Base-by-base conservation (phyloP, 2,329 filamentous ascomycete genomes). In the Fusarium falciforme region DNA sequence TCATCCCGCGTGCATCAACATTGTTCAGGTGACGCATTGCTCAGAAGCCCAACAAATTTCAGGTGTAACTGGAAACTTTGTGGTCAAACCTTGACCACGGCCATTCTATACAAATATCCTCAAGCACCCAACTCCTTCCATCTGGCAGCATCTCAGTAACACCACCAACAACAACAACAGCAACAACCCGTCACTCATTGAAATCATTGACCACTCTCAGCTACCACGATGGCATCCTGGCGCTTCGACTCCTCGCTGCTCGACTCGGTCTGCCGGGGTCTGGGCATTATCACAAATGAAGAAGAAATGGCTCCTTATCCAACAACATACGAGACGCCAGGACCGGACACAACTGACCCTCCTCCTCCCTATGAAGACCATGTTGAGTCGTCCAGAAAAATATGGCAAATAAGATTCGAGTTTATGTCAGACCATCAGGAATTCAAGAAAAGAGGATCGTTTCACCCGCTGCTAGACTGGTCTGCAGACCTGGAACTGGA, bases 401-500 rank as follows among this genome's bases (percentile, higher is more conserved):
- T 7, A 42, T 42, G 40, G 40, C 6, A 4, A 14, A 42, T 42
- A 42, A 8, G 6, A 20, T 42, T 42, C 40, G 6, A 7, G 0
- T 22, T 42, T 8, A 5, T 4, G 12, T 42, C 40, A 7, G 40
- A 42, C 11, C 2, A 0, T 22, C n/a, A 42, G 6, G 11, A 8
- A 42, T 4, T 42, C 40, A 22, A 42, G n/a, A 42, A 20, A 8
- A 3, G 11, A 42, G 20, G n/a, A 42, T 42, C 5, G 0, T 1
- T 7, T 42, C n/a, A 4, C 40, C 6, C 40, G n/a, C 40, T 22
- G 11, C n/a, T 42, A 8, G 40, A 57, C 82, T 62, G 42, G 42
- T 12, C 2, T 20, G 60, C 60, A 16, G 1, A 17, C 3, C 22
- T 62, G 17, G 16, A 6, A 3, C 6, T 61, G 9, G 25, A 29